Percentiles rank a stretch among this genome's conserved stretches.
Conservation (phyloP, 768 basidiomycete genomes). For the Daedalea quercina region DNA sequence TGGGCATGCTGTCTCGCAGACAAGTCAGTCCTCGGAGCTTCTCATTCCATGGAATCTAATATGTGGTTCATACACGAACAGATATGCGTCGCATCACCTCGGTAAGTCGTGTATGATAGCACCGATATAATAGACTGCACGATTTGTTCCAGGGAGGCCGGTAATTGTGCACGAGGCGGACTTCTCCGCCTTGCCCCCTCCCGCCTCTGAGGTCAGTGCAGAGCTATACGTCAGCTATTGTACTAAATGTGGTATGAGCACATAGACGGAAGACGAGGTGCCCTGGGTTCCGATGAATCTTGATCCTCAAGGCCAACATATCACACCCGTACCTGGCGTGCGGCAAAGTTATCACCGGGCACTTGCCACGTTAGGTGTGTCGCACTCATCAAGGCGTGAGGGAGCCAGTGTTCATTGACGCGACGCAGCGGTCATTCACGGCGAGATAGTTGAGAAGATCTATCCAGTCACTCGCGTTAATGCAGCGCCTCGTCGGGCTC, state of each 20-base stretch:
- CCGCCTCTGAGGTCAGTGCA: constrained; percentile 40
- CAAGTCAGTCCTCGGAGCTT: constrained; percentile 35
- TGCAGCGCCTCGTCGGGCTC: constrained; percentile 35
- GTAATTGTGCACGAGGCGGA: constrained; percentile 61
- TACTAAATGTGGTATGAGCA: too few species aligned
- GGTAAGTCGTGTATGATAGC: constrained; percentile 30
- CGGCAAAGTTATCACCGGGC: constrained; percentile 47
- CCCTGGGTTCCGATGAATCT: constrained; percentile 41
- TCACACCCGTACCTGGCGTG: constrained; percentile 35
- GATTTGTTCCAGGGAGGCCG: constrained; percentile 45
- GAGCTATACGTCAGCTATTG: not conserved
- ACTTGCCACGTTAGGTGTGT: constrained; percentile 51
- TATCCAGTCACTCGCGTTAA: constrained; percentile 58
- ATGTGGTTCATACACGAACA: constrained; percentile 15
- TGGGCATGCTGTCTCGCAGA: constrained; percentile 73
- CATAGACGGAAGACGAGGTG: constrained; percentile 47
- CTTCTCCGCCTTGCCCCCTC: constrained; percentile 60
- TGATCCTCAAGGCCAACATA: constrained; percentile 31
- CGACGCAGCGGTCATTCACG: constrained; percentile 52
- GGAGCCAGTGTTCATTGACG: not conserved
- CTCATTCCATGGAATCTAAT: not conserved
- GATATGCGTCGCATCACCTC: constrained; percentile 67
- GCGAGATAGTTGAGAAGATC: constrained; percentile 58
- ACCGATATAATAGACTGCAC: constrained; percentile 4
- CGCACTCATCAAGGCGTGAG: not conserved